phyloP scores from a whole-genome alignment of 1,284 basidiomycete genomes.

The Mycena sp. region DNA sequence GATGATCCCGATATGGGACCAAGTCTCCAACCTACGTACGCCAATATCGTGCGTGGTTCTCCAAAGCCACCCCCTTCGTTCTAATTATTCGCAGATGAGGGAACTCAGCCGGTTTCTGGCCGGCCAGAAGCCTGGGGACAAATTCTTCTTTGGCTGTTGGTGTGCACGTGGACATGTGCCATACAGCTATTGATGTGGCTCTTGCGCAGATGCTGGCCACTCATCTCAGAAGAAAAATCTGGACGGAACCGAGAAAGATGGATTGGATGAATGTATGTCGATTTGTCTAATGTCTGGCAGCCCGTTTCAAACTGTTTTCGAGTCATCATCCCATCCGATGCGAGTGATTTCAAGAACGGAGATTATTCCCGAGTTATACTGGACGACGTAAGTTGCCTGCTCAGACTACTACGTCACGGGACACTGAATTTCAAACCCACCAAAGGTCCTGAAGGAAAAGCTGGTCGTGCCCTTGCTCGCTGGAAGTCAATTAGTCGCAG shows the following conservation, averaged over 20 bases:
- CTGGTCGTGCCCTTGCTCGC: neutral
- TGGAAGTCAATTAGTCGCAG: neutral
- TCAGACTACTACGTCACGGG: neutral
- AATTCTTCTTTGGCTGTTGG: constrained; percentile 4
- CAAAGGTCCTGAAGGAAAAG: neutral
- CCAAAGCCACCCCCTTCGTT: no score
- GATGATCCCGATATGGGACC: neutral
- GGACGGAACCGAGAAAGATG: neutral
- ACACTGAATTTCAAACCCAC: neutral
- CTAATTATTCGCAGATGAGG: neutral
- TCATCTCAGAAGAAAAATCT: neutral
- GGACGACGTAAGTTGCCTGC: neutral
- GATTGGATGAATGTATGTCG: neutral
- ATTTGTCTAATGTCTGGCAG: no score
- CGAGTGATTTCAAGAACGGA: neutral
- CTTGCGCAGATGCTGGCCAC: neutral
- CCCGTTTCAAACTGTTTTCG: neutral
- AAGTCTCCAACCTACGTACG: neutral
- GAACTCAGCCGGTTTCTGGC: neutral
- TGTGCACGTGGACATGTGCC: neutral
- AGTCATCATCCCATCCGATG: neutral
- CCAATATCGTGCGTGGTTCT: neutral
- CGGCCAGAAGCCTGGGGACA: neutral
- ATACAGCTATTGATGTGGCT: neutral
- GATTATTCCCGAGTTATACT: constrained; percentile 1